Evolutionary conservation across 2,329 filamentous ascomycete species (phyloP), one percentile per base, ranked within the genome.

Genomic region (Ascochyta rabiei): DNA sequence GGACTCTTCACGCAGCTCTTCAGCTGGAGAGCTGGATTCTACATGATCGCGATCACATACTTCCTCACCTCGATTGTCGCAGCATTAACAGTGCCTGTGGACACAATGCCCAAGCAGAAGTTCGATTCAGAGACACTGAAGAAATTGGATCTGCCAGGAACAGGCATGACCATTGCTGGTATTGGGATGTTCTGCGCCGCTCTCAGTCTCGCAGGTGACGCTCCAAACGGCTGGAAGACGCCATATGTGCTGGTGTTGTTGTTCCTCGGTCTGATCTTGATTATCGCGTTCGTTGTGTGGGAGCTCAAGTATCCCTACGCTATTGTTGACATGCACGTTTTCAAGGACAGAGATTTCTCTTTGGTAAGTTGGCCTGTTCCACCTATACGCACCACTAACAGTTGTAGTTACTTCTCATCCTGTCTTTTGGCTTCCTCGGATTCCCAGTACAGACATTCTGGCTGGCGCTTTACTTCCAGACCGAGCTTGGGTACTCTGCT

Each of bases 401-500:
- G 21, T 5, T 21, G 30, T 50, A 84, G 80, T 78, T 87, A 23
- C 82, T 89, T 35, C 63, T 76, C 6, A 81, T 83, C 4, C 75
- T 86, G 23, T 78, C 83, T 8, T 75, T 87, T 2, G 86, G 86
- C 6, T 86, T 84, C 64, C 84, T 88, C 74, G 81, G 82, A 5
- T 90, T 90, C 63, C 78, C 82, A 1, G 78, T 83, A 5, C 79
- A 82, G 26, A 74, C 80, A 16, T 89, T 89, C 70, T 89, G 85
- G 82, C 74, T 87, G 2, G 80, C 86, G 0, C 80, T 89, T 7
- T 89, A 84, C 70, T 83, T 90, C 75, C 86, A 90, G 69, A 75
- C 84, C 31, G 72, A 87, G 16, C 73, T 72, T 49, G 66, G 72
- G 15, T 77, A 83, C 52, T 79, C 80, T 0, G 80, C 87, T 0